Evolutionary conservation across 2,329 filamentous ascomycete species (phyloP), one percentile per base, ranked within the genome.

Genomic region (Cordyceps militaris): DNA sequence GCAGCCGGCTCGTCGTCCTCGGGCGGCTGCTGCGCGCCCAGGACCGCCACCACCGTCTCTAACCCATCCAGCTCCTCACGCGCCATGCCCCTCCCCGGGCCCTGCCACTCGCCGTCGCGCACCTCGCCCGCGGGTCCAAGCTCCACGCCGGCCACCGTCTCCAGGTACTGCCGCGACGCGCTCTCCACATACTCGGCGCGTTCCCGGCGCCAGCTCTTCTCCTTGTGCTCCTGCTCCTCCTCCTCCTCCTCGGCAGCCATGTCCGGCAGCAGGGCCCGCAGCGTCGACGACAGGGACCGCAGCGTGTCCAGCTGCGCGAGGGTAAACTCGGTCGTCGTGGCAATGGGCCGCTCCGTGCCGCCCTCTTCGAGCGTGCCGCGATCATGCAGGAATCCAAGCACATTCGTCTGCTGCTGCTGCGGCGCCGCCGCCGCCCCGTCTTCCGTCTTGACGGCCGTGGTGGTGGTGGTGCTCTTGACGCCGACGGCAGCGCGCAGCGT

Each of bases 281-380:
- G 76, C 8, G 76, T 76, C 4, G 71, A 69, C 3, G 79, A 83
- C 23, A 95, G 77, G 8, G 83, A 76, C 59, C 89, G 85, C 47
- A 99, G 77, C 0, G 90, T 84, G 28, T 91, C 89, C 21, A 97
- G 77, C 69, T 97, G 93, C 2, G 87, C 88, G 21, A 95, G 79
- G 0, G 89, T 85, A 70, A 97, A 96, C 16, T 84, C 80, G 0
- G 88, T 82, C 19, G 88, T 89, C 4, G 88, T 90, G 11, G 82
- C 80, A 28, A 91, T 76, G 11, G 87, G 81, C 4, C 76, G 75
- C 42, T 78, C 71, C 13, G 76, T 73, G 57, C 79, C 79, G 50
- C 80, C 78, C 14, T 77, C 76, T 34, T 69, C 67, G 19, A 86
- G 73, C 50, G 74, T 75, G 49, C 77, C 78, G 60, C 76, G 78